Conservation (phyloP, 2,329 filamentous ascomycete genomes). For the Endoconidiophora laricicola region DNA sequence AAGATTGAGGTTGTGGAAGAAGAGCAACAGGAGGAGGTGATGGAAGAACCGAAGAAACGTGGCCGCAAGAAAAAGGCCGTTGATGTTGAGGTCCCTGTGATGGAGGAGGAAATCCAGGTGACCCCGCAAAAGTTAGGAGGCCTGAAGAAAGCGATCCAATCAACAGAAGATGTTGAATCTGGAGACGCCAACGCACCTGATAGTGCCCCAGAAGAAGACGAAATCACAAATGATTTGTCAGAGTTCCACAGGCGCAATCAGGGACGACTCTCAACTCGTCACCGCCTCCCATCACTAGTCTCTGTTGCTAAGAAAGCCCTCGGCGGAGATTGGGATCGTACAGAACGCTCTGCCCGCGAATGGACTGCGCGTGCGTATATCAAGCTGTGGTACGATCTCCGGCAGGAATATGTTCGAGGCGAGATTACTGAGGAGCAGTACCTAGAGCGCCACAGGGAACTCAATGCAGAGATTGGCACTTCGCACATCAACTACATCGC, state of each 20-base stretch:
- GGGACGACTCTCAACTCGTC: too few species aligned
- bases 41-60: background rate
- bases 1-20: background rate
- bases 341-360: constrained; percentile 1
- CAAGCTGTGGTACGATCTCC: background rate
- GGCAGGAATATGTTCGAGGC: constrained; percentile 7
- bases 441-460: constrained; percentile 17
- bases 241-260: too few species aligned
- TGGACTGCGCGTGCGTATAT: constrained; percentile 5
- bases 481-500: constrained; percentile 20
- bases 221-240: background rate
- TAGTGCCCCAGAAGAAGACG: background rate
- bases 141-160: background rate
- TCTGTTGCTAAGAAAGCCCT: background rate
- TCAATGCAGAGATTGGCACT: constrained; percentile 20
- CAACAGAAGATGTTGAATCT: background rate
- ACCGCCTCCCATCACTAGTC: too few species aligned
- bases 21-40: background rate
- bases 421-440: constrained; percentile 17
- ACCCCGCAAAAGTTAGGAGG: too few species aligned
- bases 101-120: background rate
- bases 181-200: background rate
- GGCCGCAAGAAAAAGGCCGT: background rate
- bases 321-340: background rate
- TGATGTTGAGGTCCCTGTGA: background rate